Evolutionary conservation across 2,329 filamentous ascomycete genomes (phyloP).

Genomic region (Colletotrichum viniferum): DNA sequence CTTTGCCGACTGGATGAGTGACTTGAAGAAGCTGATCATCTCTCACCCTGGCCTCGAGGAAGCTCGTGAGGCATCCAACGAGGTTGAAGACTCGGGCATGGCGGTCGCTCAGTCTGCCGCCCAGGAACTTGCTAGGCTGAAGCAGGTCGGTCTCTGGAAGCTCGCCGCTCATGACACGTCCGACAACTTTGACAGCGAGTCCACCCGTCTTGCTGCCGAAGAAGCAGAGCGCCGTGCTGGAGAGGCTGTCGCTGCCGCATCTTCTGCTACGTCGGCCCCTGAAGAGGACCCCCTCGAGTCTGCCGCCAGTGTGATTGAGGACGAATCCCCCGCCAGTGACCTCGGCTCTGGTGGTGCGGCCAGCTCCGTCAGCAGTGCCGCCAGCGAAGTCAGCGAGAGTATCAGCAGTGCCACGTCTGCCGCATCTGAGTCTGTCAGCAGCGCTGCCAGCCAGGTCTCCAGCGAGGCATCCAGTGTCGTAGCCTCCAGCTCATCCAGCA

Average conservation of each 20-base stretch:
- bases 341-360: background rate
- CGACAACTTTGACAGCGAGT: slow-evolving; percentile 78
- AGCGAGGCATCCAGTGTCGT: slow-evolving; percentile 21
- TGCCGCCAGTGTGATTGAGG: slow-evolving; percentile 15
- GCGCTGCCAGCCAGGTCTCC: slow-evolving; percentile 24
- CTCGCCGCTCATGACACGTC: slow-evolving; percentile 74
- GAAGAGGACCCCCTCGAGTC: slow-evolving; percentile 23
- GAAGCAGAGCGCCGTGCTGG: slow-evolving; percentile 36
- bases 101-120: slow-evolving; percentile 77
- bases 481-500: background rate
- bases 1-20: slow-evolving; percentile 83
- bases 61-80: slow-evolving; percentile 70
- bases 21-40: slow-evolving; percentile 78
- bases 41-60: slow-evolving; percentile 72
- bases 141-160: slow-evolving; percentile 86
- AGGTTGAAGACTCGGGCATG: slow-evolving; percentile 82
- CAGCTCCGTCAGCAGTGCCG: slow-evolving; percentile 4
- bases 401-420: slow-evolving; percentile 20
- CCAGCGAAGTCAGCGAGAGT: background rate
- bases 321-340: slow-evolving; percentile 17
- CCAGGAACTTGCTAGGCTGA: slow-evolving; percentile 78
- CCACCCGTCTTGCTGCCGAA: slow-evolving; percentile 62
- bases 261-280: slow-evolving; percentile 2
- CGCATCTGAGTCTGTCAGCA: slow-evolving; percentile 26
- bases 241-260: slow-evolving; percentile 31